Conservation (phyloP, 495 filamentous ascomycete species). For the Hyaloscypha hepaticicola region DNA sequence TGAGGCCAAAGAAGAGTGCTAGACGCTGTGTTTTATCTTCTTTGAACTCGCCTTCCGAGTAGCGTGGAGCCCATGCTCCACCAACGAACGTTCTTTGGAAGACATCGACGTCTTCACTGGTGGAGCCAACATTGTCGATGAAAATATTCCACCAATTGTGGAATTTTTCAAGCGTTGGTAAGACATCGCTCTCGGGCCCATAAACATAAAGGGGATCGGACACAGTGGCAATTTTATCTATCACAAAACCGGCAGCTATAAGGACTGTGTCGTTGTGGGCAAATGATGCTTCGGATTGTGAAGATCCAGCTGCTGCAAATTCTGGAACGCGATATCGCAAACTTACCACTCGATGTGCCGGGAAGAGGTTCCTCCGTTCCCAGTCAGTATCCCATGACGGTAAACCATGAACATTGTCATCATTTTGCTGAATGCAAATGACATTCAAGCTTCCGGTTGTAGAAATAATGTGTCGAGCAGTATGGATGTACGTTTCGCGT, state of each 20-base stretch:
- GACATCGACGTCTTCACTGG: background rate
- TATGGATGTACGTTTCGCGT: background rate
- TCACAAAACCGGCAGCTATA: background rate
- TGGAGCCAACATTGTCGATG: background rate
- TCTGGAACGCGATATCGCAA: background rate
- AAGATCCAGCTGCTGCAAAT: background rate
- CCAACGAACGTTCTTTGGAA: slow-evolving; percentile 3
- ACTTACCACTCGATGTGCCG: background rate
- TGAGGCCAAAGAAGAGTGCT: background rate
- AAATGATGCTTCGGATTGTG: background rate
- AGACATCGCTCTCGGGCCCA: background rate
- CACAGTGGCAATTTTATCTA: background rate
- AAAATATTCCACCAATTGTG: background rate
- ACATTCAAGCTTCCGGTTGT: background rate
- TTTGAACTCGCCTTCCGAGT: background rate
- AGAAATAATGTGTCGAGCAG: background rate
- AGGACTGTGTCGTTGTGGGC: background rate
- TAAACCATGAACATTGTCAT: background rate
- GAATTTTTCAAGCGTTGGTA: background rate
- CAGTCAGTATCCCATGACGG: background rate
- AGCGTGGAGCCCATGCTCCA: background rate
- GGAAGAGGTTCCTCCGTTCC: background rate
- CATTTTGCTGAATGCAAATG: background rate
- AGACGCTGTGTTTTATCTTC: background rate
- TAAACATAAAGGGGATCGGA: background rate